Evolutionary conservation across 768 basidiomycete species (phyloP).

Genomic region (Boletus subparvulus): DNA sequence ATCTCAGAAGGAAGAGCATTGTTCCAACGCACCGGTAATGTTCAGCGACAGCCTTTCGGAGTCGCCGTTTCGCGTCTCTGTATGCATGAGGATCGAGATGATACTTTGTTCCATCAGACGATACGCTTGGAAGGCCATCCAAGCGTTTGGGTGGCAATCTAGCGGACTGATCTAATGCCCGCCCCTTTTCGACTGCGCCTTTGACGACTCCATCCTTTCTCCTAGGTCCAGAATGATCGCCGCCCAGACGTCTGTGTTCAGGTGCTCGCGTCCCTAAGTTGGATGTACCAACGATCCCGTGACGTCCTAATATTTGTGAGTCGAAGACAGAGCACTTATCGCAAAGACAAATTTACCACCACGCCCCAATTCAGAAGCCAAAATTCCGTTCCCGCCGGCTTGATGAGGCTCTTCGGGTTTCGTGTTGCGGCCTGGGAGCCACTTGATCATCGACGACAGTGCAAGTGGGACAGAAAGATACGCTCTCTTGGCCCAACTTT

Average conservation of each 20-base stretch:
- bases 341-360: constrained; percentile 2
- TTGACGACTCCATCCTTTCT: background rate
- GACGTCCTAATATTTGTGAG: background rate
- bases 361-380: constrained; percentile 1
- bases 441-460: constrained; percentile 3
- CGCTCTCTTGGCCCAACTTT: constrained; percentile 13
- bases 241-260: background rate
- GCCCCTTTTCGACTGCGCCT: background rate
- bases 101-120: background rate
- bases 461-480: constrained; percentile 2
- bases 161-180: background rate
- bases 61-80: constrained; percentile 74
- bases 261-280: background rate
- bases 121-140: background rate
- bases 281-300: background rate
- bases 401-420: background rate
- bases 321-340: background rate
- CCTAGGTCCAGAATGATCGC: background rate
- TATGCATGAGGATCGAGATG: constrained; percentile 73
- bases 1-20: background rate
- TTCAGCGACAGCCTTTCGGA: constrained; percentile 82
- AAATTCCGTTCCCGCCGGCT: background rate
- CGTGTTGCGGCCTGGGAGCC: background rate
- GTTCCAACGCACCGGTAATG: constrained; percentile 62
- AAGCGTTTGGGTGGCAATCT: background rate